Evolutionary conservation across 1,139 yeast genomes (phyloP).

Genomic region (Yamadazyma pseudoaaseri): DNA sequence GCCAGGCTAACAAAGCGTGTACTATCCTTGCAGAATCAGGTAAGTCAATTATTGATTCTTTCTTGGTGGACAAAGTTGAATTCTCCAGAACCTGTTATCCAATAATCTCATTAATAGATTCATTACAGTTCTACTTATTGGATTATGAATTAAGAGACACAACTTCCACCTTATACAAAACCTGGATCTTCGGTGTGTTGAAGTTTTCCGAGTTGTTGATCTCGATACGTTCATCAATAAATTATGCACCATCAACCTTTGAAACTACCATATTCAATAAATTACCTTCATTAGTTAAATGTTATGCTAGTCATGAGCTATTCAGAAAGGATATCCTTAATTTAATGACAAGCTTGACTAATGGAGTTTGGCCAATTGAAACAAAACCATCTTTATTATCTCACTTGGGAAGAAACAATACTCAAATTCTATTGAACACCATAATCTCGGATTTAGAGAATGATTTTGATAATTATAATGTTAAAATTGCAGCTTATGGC

Average conservation of each 20-base stretch:
- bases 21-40: constrained; percentile 52
- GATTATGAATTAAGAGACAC: constrained; percentile 43
- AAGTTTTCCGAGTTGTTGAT: constrained; percentile 46
- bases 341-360: constrained; percentile 60
- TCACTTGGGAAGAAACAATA: constrained; percentile 65
- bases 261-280: constrained; percentile 60
- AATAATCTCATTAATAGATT: constrained; percentile 50
- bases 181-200: constrained; percentile 44
- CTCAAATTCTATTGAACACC: constrained; percentile 58
- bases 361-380: constrained; percentile 54
- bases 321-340: constrained; percentile 55
- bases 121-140: constrained; percentile 36
- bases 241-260: constrained; percentile 56
- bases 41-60: constrained; percentile 50
- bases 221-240: constrained; percentile 52
- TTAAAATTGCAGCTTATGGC: constrained; percentile 61
- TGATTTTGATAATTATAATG: constrained; percentile 53
- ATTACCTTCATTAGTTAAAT: constrained; percentile 57
- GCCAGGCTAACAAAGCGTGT: constrained; percentile 37
- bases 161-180: constrained; percentile 39
- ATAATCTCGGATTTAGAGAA: constrained; percentile 61
- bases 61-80: constrained; percentile 53
- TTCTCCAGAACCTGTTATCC: constrained; percentile 57
- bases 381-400: constrained; percentile 78
- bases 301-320: constrained; percentile 50